These are phyloP conservation scores for Rubus idaeus DNA, from an alignment of 306 rosid genomes.

Conservation along the genomic window DNA sequence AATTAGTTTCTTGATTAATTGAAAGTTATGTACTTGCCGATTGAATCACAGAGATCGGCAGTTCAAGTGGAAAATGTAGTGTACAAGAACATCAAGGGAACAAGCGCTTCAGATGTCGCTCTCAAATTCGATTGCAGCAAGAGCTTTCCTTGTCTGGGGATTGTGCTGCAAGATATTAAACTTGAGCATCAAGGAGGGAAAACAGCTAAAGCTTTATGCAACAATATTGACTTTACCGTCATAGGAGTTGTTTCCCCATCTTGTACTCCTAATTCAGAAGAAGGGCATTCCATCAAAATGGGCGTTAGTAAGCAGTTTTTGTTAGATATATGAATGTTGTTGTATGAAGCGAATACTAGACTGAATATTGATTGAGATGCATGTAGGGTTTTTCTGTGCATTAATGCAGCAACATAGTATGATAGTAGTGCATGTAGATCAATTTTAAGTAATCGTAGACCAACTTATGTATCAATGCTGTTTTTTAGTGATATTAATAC, in stretches of 20 bases:
- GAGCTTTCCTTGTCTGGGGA: conserved; percentile 48
- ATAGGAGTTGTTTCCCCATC: conserved; percentile 48
- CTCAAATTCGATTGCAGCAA: conserved; percentile 71
- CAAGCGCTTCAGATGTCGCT: conserved; percentile 63
- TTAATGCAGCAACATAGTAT: too few relatives aligned
- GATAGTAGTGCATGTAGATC: too few relatives aligned
- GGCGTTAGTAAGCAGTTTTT: too few relatives aligned
- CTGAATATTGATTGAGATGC: too few relatives aligned
- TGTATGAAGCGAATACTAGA: too few relatives aligned
- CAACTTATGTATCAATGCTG: too few relatives aligned
- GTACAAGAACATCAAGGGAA: conserved; percentile 66
- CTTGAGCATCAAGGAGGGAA: conserved; percentile 28
- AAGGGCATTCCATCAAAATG: too few relatives aligned
- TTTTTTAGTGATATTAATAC: too few relatives aligned
- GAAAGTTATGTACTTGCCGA: neutral
- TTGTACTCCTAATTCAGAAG: conserved; percentile 20
- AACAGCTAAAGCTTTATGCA: conserved; percentile 41
- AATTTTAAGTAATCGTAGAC: too few relatives aligned
- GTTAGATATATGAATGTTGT: too few relatives aligned
- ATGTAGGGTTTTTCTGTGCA: too few relatives aligned
- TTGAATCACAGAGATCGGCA: conserved; percentile 39
- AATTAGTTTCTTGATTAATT: neutral
- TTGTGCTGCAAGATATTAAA: conserved; percentile 47
- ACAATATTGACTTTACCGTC: conserved; percentile 35
- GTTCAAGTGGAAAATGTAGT: conserved; percentile 62